These are phyloP conservation scores for Eucalyptus sideroxylon DNA, from an alignment of 345 rosid species.

Conservation along the genomic window DNA sequence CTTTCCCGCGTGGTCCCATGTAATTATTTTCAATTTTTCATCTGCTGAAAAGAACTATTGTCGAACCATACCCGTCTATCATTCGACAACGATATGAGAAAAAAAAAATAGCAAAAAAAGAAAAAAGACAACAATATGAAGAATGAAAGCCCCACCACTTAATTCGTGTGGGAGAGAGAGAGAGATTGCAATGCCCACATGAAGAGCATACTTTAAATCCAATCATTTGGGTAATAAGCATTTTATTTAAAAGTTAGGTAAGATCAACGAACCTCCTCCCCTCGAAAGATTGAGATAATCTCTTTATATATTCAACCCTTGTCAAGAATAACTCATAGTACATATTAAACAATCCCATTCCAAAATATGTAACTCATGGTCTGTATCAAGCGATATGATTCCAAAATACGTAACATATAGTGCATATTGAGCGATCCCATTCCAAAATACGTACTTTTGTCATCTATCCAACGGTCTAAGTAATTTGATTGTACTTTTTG, in stretches of 20 bases:
- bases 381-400: accelerated
- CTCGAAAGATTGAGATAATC: not conserved
- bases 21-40: not conserved
- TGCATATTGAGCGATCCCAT: not conserved
- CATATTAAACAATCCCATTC: not conserved
- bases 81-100: not conserved
- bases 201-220: not conserved
- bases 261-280: not conserved
- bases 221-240: not conserved
- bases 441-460: not conserved
- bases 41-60: not conserved
- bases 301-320: not conserved
- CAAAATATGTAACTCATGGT: not conserved
- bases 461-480: not conserved
- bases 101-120: no score
- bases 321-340: not conserved
- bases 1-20: not conserved
- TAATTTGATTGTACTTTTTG: not conserved
- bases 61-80: not conserved
- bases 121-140: not conserved
- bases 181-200: not conserved
- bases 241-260: not conserved
- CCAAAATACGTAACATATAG: not conserved
- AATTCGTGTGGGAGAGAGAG: not conserved
- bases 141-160: not conserved